Percentiles rank a stretch among this genome's conserved stretches.
Evolutionary conservation across 805 yeast genomes (phyloP).

Genomic region (Ogataea paraovalis): DNA sequence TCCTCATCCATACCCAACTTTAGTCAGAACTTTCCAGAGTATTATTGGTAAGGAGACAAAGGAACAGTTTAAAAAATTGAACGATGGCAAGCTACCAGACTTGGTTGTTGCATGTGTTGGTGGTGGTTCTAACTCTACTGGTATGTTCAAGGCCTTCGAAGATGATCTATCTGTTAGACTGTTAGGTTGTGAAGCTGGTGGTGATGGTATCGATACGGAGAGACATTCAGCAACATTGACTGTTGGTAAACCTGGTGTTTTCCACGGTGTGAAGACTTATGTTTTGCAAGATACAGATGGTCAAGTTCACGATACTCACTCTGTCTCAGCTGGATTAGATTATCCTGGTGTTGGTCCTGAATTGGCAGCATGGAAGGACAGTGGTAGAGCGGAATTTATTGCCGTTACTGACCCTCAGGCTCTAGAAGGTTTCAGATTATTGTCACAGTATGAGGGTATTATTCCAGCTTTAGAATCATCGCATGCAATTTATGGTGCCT

Average conservation of each 20-base stretch:
- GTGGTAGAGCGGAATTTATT: conserved; percentile 85
- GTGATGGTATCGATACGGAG: conserved; percentile 89
- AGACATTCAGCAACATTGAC: conserved; percentile 92
- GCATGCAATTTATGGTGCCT: conserved; percentile 92
- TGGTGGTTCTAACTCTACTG: conserved; percentile 97
- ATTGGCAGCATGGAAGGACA: conserved; percentile 89
- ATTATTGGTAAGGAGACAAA: conserved; percentile 95
- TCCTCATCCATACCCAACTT: conserved; percentile 97
- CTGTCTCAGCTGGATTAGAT: conserved; percentile 97
- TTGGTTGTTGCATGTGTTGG: conserved; percentile 98
- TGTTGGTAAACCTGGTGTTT: conserved; percentile 95
- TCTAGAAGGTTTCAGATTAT: conserved; percentile 77
- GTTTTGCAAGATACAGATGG: conserved; percentile 91
- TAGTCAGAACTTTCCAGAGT: conserved; percentile 97
- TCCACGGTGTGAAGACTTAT: conserved; percentile 95
- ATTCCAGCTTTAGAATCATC: conserved; percentile 98
- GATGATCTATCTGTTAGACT: conserved; percentile 71
- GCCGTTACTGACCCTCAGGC: conserved; percentile 98
- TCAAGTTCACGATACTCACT: conserved; percentile 95
- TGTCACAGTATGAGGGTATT: conserved; percentile 94
- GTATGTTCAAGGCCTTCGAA: conserved; percentile 93
- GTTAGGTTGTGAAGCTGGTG: conserved; percentile 98
- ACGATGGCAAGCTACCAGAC: conserved; percentile 82
- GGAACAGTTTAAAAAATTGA: conserved; percentile 77
- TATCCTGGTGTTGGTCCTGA: conserved; percentile 99